Percentiles rank a stretch among this genome's conserved stretches.
phyloP scores from a whole-genome alignment of 2,329 filamentous ascomycete species.

The Orbilia blumenaviensis region DNA sequence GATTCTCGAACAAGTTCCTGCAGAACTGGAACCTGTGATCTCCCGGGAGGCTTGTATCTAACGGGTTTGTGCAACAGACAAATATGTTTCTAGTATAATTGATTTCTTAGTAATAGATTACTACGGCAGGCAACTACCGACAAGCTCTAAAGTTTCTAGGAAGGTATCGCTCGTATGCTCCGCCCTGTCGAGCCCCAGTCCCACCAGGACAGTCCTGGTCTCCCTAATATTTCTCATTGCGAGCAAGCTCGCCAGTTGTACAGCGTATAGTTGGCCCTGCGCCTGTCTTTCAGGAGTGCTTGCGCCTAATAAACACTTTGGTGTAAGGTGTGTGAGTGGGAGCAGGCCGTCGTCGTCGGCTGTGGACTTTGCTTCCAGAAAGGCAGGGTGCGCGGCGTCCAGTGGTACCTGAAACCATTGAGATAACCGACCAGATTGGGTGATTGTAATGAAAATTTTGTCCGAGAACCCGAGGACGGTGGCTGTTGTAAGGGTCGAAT shows the following conservation, averaged over 20 bases:
- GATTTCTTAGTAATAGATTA: constrained; percentile 1
- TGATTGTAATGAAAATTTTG: constrained; percentile 88
- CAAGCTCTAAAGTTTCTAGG: constrained; percentile 69
- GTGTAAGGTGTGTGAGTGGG: constrained; percentile 82
- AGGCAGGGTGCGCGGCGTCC: constrained; percentile 71
- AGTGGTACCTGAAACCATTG: constrained; percentile 93
- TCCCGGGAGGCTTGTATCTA: background rate
- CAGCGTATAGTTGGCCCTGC: constrained; percentile 85
- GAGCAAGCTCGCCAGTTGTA: constrained; percentile 85
- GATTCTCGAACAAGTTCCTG: background rate
- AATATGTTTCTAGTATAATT: background rate
- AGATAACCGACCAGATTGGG: constrained; percentile 82
- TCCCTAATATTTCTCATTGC: constrained; percentile 74
- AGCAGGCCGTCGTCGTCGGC: constrained; percentile 68
- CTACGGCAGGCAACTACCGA: constrained; percentile 65
- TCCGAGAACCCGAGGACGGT: constrained; percentile 80
- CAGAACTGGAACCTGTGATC: constrained; percentile 1
- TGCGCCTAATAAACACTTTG: constrained; percentile 85
- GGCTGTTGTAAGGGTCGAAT: constrained; percentile 75
- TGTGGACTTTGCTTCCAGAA: constrained; percentile 65
- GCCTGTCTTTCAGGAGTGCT: constrained; percentile 81
- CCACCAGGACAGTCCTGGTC: constrained; percentile 69
- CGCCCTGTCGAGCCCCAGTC: constrained; percentile 66
- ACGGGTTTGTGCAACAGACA: background rate
- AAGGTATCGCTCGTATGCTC: constrained; percentile 56